These are phyloP conservation scores for Primulina eburnea DNA, from an alignment of 257 asterid genomes.

Conservation along the genomic window DNA sequence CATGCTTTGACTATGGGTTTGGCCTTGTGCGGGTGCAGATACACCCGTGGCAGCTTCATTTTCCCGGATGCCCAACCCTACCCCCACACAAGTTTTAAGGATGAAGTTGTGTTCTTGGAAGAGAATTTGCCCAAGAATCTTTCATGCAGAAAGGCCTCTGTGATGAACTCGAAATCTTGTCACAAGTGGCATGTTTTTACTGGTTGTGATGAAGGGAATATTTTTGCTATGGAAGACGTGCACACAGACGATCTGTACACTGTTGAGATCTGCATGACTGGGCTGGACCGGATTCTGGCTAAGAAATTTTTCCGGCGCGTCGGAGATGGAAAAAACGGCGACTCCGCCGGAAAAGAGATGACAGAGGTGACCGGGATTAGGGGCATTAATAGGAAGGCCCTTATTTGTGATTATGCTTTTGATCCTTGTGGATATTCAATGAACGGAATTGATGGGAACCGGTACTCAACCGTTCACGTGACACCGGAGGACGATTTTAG, in stretches of 20 bases:
- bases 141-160: constrained; percentile 49
- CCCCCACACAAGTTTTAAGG: constrained; percentile 76
- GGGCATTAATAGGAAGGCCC: constrained; percentile 46
- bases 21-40: constrained; percentile 61
- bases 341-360: constrained; percentile 79
- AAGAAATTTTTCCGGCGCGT: constrained; percentile 58
- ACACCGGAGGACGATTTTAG: constrained; percentile 98
- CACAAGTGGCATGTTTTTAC: constrained; percentile 90
- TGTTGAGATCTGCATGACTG: constrained; percentile 90
- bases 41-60: constrained; percentile 87
- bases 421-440: constrained; percentile 96
- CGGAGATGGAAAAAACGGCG: constrained; percentile 52
- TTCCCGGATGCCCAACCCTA: constrained; percentile 84
- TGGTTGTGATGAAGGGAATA: constrained; percentile 43
- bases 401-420: constrained; percentile 80
- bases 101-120: constrained; percentile 64
- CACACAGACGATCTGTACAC: constrained; percentile 40
- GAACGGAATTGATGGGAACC: constrained; percentile 73
- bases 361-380: constrained; percentile 63
- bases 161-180: constrained; percentile 57
- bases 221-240: constrained; percentile 21
- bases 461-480: constrained; percentile 91
- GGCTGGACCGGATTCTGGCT: constrained; percentile 63
- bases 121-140: constrained; percentile 49
- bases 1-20: constrained; percentile 58